A percentile compares a stretch with the other conserved stretches of the same genome.
Conservation (phyloP, 331 rosid genomes). For the Cydonia oblonga region DNA sequence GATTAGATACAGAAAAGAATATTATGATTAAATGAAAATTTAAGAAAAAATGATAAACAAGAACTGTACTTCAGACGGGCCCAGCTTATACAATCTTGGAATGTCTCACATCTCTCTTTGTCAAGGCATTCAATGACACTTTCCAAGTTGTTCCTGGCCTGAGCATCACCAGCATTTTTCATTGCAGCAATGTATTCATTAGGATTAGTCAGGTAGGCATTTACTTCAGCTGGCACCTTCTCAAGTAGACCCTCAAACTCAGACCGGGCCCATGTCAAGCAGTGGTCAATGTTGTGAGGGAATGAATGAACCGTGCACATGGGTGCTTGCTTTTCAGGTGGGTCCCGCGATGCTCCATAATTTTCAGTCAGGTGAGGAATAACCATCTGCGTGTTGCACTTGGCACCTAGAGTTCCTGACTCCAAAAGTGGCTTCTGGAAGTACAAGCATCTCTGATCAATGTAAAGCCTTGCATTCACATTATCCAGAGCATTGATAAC, state of each 20-base stretch:
- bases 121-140: conserved; percentile 21
- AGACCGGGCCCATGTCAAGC: conserved; percentile 22
- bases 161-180: conserved; percentile 25
- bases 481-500: conserved; percentile 19
- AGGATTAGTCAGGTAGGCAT: conserved; percentile 12
- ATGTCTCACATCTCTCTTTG: conserved; percentile 10
- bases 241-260: conserved; percentile 22
- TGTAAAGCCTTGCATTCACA: conserved; percentile 21
- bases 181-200: conserved; percentile 2
- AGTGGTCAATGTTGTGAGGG: conserved; percentile 22
- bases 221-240: conserved; percentile 20
- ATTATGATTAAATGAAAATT: too few relatives aligned
- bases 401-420: conserved; percentile 19
- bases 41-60: not conserved
- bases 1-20: not conserved
- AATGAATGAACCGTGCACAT: conserved; percentile 21
- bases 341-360: conserved; percentile 18
- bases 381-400: conserved; percentile 23
- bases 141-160: conserved; percentile 19
- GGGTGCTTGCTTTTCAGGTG: conserved; percentile 24
- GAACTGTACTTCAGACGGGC: conserved; percentile 14
- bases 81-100: conserved; percentile 21
- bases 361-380: conserved; percentile 21
- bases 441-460: conserved; percentile 17
- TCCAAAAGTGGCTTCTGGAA: conserved; percentile 23